Evolutionary conservation across 352 stramenopile species (phyloP), one percentile per base, ranked within the genome.

Genomic region (Globisporangium recalcitrans): DNA sequence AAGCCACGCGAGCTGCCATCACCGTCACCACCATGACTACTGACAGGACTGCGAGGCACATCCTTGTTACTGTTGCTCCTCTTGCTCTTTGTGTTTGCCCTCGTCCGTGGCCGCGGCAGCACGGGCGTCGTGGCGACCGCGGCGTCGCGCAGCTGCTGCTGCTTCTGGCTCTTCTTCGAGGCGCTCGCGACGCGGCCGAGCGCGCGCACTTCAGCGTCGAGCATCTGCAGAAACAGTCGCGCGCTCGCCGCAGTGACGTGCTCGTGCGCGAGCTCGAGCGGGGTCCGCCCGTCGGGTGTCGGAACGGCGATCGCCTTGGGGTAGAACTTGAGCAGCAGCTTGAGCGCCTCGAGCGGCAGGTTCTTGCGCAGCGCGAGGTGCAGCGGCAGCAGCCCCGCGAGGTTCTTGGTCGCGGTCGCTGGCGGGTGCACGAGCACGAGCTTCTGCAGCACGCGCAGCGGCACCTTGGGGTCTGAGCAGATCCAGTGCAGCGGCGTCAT

Each of bases 401-500:
- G 70, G 55, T 85, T 93, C 14, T 69, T 71, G 14, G 68, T 62
- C 1, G 69, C 65, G 4, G 75, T 75, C 3, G 77, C 74, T 8
- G 64, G 46, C 11, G 77, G 72, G 54, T 85, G 72, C 5, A 72
- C 76, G 16, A 85, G 67, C 46, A 87, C 73, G 8, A 93, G 65
- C 14, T 72, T 70, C n/a, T 85, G 78, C 29, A 93, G 71, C 26
- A 87, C 74, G 19, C 75, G 80, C 59, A 85, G 65, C 40, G 83
- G 77, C 47, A 91, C 84, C 60, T 82, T 71, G 34, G 72, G 77
- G 52, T 88, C 85, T 0, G 83, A 93, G 70, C 85, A 94, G 44
- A 82, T 77, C 85, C 85, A 94, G 70, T 94, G 85, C 55, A 94
- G 71, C 55, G 83, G 79, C 70, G 88, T 85, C 85, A 94, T 94